A percentile compares a stretch with the other conserved stretches of the same genome.
These are phyloP conservation scores for Scedosporium minutisporum DNA, from an alignment of 2,329 filamentous ascomycete genomes.

Conservation along the genomic window DNA sequence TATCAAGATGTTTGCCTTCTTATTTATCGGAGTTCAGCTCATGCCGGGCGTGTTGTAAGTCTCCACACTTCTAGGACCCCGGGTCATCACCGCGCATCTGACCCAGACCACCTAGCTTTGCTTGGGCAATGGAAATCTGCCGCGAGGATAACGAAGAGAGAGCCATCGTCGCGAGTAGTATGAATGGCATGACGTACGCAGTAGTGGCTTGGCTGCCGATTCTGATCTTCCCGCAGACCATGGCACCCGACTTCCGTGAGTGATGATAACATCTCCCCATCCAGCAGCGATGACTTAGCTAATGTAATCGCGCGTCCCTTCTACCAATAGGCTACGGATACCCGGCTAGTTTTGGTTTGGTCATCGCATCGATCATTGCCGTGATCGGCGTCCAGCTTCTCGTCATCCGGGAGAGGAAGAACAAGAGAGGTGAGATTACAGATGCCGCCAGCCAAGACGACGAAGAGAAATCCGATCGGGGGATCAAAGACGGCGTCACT, in stretches of 20 bases:
- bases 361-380: conserved; percentile 7
- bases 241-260: conserved; percentile 34
- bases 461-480: not conserved
- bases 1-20: conserved; percentile 4
- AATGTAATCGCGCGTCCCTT: not conserved
- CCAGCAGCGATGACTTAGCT: not conserved
- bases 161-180: conserved; percentile 53
- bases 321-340: conserved; percentile 7
- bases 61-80: not conserved
- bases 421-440: not conserved
- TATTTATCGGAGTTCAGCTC: conserved; percentile 3
- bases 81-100: not conserved
- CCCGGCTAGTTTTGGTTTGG: conserved; percentile 10
- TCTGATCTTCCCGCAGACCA: conserved; percentile 55
- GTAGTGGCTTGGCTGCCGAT: conserved; percentile 61
- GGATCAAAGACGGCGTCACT: conserved; percentile 1
- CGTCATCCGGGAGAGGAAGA: conserved; percentile 8
- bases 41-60: conserved; percentile 5
- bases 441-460: conserved; percentile 1
- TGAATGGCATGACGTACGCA: conserved; percentile 63
- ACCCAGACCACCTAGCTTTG: conserved; percentile 21
- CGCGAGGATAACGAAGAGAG: conserved; percentile 51
- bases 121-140: conserved; percentile 42
- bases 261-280: not conserved
- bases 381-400: conserved; percentile 3